phyloP scores from a whole-genome alignment of 768 basidiomycete species.

The Mycena belliarum region DNA sequence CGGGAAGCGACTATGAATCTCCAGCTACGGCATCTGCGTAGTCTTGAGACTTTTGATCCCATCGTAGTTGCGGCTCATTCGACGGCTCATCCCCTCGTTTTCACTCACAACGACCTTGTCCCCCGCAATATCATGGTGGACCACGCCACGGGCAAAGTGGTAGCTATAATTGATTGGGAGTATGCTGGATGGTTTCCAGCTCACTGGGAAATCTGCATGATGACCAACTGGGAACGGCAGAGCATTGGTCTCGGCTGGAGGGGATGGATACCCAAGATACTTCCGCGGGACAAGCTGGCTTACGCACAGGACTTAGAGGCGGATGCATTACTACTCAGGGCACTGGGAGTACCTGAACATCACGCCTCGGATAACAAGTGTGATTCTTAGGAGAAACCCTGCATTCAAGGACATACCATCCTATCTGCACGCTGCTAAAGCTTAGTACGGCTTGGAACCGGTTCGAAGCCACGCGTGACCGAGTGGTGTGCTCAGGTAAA shows the following conservation, averaged over 20 bases:
- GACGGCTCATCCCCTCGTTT: conserved; percentile 13
- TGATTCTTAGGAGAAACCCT: no score
- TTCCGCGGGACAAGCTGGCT: background rate
- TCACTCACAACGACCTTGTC: conserved; percentile 28
- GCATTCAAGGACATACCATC: no score
- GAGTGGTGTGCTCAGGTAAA: no score
- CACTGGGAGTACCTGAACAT: conserved; percentile 1
- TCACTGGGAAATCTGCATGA: conserved; percentile 24
- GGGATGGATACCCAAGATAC: conserved; percentile 2
- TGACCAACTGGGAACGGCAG: conserved; percentile 2
- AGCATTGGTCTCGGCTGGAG: background rate
- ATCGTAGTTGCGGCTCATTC: background rate
- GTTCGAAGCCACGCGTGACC: no score
- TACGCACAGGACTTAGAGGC: conserved; percentile 6
- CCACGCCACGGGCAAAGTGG: conserved; percentile 20
- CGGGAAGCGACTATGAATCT: conserved; percentile 5
- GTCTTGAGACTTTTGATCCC: background rate
- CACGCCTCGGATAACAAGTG: no score
- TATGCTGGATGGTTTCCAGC: conserved; percentile 28
- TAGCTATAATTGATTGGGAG: conserved; percentile 32
- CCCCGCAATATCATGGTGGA: conserved; percentile 28
- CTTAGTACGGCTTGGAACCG: no score
- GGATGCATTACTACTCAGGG: conserved; percentile 3
- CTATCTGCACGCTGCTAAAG: no score
- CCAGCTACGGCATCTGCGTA: conserved; percentile 4